These are phyloP conservation scores for Theobroma cacao DNA, from an alignment of 345 rosid genomes.

Conservation along the genomic window DNA sequence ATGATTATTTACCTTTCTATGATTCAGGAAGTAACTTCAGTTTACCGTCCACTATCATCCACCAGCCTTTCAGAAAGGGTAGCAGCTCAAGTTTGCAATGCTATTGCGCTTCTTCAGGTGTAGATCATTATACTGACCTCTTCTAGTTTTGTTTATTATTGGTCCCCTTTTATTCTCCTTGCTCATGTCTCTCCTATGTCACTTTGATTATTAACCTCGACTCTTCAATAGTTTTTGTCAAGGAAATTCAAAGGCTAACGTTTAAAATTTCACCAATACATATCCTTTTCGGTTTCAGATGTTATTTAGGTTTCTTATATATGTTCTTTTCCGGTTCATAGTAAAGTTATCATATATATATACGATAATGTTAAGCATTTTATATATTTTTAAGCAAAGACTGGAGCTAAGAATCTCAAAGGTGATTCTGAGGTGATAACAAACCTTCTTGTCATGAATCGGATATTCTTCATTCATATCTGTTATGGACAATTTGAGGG, in stretches of 20 bases:
- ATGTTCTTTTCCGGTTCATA: background rate
- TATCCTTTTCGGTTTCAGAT: background rate
- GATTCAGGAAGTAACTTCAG: slow-evolving; percentile 47
- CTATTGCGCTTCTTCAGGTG: slow-evolving; percentile 59
- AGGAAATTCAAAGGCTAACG: background rate
- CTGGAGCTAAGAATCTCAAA: background rate
- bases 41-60: slow-evolving; percentile 29
- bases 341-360: background rate
- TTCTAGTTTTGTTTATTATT: background rate
- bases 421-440: background rate
- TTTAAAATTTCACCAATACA: background rate
- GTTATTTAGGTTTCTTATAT: background rate
- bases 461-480: background rate
- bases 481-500: background rate
- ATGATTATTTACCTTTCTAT: background rate
- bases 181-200: background rate
- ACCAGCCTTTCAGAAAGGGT: slow-evolving; percentile 23
- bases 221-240: background rate
- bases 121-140: background rate
- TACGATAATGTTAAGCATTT: background rate
- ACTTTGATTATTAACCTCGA: background rate
- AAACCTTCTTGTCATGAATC: background rate
- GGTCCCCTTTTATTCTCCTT: background rate
- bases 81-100: slow-evolving; percentile 41
- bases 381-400: background rate